These are phyloP conservation scores for Eucalyptus microcorys DNA, from an alignment of 345 rosid species.

Conservation along the genomic window DNA sequence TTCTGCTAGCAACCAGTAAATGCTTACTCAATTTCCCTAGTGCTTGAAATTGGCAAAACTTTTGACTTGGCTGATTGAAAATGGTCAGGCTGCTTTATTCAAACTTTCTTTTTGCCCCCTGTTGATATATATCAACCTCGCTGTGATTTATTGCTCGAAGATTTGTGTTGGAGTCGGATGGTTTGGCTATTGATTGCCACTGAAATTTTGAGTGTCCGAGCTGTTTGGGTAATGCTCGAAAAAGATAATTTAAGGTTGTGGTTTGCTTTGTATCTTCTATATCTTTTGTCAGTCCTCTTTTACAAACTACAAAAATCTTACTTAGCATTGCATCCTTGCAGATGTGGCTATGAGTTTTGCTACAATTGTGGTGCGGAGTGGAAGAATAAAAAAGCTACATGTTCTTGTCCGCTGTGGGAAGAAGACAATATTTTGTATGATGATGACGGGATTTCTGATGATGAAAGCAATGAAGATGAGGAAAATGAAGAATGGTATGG, in stretches of 20 bases:
- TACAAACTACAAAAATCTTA: neutral
- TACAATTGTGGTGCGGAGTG: constrained; percentile 58
- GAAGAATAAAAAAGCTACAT: constrained; percentile 41
- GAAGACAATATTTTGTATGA: constrained; percentile 17
- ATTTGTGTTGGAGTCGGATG: neutral
- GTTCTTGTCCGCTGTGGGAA: constrained; percentile 51
- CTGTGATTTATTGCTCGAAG: neutral
- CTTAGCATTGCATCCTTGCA: neutral
- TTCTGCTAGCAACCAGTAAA: neutral
- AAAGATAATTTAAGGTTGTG: neutral
- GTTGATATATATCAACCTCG: neutral
- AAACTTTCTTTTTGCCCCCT: neutral
- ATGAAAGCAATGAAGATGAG: neutral
- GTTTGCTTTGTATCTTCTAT: neutral
- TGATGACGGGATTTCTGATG: neutral
- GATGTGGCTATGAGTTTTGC: constrained; percentile 60
- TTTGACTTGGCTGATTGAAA: neutral
- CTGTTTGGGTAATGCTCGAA: neutral
- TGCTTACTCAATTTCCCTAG: neutral
- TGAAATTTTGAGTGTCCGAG: neutral
- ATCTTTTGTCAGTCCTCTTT: neutral
- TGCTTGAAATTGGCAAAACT: neutral
- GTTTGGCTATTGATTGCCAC: neutral
- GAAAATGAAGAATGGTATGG: neutral
- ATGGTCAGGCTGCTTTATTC: neutral